Base-by-base conservation (phyloP, 805 yeast species). In the Candida pseudoglaebosa region DNA sequence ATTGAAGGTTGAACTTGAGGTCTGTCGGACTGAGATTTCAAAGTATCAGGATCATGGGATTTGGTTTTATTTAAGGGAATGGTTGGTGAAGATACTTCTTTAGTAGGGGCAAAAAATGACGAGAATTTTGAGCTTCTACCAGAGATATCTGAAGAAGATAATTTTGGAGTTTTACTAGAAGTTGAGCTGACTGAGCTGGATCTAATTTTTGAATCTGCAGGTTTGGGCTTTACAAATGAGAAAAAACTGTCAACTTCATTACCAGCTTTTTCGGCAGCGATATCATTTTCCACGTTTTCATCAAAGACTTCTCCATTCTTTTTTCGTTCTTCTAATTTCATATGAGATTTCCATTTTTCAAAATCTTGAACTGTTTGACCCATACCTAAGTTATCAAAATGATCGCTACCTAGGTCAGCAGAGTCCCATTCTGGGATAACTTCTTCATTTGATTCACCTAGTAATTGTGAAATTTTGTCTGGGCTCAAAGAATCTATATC, bases 301-400 rank as follows among this genome's bases (percentile, higher is more conserved):
- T 43, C 45, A 29, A 45, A 38, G 5, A 32, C 20, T 17, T 70
- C 75, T 4, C 77, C 78, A 34, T 70, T 67, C 47, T 68, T 63
- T 43, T 61, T 66, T 24, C 67, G 66, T 28, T 77, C 77, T 49
- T 75, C 76, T 34, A 67, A 56, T 43, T 67, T 67, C 81, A 75
- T 73, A 43, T 64, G 66, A 35, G 70, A 56, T 53, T 76, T 75
- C 83, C 83, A 78, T 43, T 63, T 67, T 50, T 78, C 84, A 48
- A 77, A 78, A 44, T 78, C 83, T 38, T 73, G 72, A 3, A 74
- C 73, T 0, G 81, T 70, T 38, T 67, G 73, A 15, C 82, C 82
- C 60, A 57, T 70, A 24, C 44, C 43, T 35, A 48, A 38, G 6
- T 24, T n/a, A 10, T 22, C 28, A 5, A 28, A 8, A 9, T 26